phyloP scores from a whole-genome alignment of 2,329 filamentous ascomycete genomes.

The Bipolaris zeicola region DNA sequence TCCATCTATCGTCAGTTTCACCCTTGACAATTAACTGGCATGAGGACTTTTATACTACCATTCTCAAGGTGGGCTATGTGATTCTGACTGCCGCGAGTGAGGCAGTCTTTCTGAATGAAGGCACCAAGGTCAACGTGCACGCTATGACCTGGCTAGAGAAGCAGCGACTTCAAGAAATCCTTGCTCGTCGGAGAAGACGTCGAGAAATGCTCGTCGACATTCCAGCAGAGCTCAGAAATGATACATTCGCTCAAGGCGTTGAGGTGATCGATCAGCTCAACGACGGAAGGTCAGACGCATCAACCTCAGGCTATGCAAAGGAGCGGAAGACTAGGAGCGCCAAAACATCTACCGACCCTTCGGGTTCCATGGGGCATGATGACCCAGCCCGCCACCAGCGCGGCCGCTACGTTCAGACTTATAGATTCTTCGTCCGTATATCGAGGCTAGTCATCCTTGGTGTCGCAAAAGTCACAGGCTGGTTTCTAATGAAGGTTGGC shows the following conservation, averaged over 20 bases:
- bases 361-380: constrained; percentile 42
- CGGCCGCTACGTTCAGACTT: constrained; percentile 76
- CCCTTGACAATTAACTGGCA: constrained; percentile 78
- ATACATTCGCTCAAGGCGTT: constrained; percentile 46
- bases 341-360: constrained; percentile 28
- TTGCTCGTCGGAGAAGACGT: constrained; percentile 54
- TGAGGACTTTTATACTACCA: constrained; percentile 94
- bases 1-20: constrained; percentile 71
- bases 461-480: constrained; percentile 60
- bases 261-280: constrained; percentile 44
- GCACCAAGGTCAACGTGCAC: constrained; percentile 73
- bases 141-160: constrained; percentile 90
- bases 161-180: constrained; percentile 78
- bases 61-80: constrained; percentile 84
- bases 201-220: constrained; percentile 46
- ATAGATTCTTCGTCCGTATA: constrained; percentile 78
- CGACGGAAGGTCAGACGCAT: constrained; percentile 36
- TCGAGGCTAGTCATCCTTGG: constrained; percentile 67
- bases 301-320: constrained; percentile 63
- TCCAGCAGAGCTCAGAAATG: constrained; percentile 51
- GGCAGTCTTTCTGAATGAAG: constrained; percentile 94
- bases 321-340: constrained; percentile 66
- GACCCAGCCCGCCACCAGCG: constrained; percentile 78
- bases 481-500: constrained; percentile 63
- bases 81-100: constrained; percentile 92